These are phyloP conservation scores for Pseudonectria buxi DNA, from an alignment of 2,329 filamentous ascomycete species.

Conservation along the genomic window DNA sequence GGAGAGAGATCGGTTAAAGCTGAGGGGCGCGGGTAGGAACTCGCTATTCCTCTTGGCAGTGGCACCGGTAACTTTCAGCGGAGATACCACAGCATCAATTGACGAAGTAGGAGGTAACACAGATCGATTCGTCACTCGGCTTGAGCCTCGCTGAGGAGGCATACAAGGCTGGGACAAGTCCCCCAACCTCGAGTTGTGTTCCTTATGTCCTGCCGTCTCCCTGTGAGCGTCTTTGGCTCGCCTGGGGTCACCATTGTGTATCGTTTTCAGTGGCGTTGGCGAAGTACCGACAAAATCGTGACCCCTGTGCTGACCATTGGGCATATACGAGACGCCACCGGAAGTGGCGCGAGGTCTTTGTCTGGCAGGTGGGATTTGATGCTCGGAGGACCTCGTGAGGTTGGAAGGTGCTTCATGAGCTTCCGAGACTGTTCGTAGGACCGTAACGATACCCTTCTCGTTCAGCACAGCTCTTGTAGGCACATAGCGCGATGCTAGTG, in stretches of 20 bases:
- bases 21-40: background rate
- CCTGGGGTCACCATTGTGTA: conserved; percentile 15
- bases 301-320: conserved; percentile 8
- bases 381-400: conserved; percentile 4
- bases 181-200: background rate
- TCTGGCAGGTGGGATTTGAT: conserved; percentile 4
- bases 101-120: conserved; percentile 15
- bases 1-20: conserved; percentile 3
- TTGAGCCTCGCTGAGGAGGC: conserved; percentile 21
- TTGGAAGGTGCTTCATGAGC: conserved; percentile 14
- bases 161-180: conserved; percentile 3
- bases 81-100: conserved; percentile 23
- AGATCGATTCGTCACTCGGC: conserved; percentile 16
- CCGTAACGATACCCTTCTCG: conserved; percentile 31
- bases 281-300: conserved; percentile 17
- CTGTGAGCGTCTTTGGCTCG: conserved; percentile 13
- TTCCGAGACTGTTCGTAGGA: conserved; percentile 26
- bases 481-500: conserved; percentile 13
- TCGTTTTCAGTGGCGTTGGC: conserved; percentile 16
- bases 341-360: conserved; percentile 4
- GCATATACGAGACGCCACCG: conserved; percentile 1
- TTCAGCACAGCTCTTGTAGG: conserved; percentile 25
- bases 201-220: conserved; percentile 8
- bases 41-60: background rate
- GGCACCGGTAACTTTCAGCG: background rate